These are phyloP conservation scores for Plantago rigida DNA, from an alignment of 305 asterid species.

Conservation along the genomic window DNA sequence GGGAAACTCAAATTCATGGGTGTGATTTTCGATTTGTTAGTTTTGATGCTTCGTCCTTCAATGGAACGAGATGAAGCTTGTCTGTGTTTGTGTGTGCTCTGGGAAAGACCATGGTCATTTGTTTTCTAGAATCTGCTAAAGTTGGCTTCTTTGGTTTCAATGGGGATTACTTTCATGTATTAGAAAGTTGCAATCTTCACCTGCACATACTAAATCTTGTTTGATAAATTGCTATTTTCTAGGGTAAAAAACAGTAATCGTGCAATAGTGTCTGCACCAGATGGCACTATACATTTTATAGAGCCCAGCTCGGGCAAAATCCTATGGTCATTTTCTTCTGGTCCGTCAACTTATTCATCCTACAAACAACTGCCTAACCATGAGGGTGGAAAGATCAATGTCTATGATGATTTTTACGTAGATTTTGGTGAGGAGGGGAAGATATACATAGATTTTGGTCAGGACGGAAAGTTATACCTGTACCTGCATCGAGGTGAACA, in stretches of 20 bases:
- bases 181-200: conserved; percentile 5
- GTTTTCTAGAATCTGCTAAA: too few species aligned
- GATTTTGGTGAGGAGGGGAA: conserved; percentile 86
- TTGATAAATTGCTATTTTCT: conserved; percentile 21
- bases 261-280: conserved; percentile 70
- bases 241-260: conserved; percentile 39
- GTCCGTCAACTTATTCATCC: conserved; percentile 64
- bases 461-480: conserved; percentile 63
- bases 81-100: too few species aligned
- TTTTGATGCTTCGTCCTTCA: too few species aligned
- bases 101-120: too few species aligned
- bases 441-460: conserved; percentile 68
- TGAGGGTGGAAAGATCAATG: conserved; percentile 45
- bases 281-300: conserved; percentile 60
- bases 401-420: conserved; percentile 48
- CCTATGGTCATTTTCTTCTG: conserved; percentile 71
- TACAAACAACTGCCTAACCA: conserved; percentile 44
- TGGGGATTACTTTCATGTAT: too few species aligned
- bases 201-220: conserved; percentile 20
- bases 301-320: conserved; percentile 47
- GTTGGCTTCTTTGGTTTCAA: too few species aligned
- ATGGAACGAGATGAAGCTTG: too few species aligned
- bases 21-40: too few species aligned
- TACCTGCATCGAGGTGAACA: conserved; percentile 43
- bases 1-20: too few species aligned